Conservation (phyloP, 805 yeast genomes). For the Vanderwaltozyma yarrowii region DNA sequence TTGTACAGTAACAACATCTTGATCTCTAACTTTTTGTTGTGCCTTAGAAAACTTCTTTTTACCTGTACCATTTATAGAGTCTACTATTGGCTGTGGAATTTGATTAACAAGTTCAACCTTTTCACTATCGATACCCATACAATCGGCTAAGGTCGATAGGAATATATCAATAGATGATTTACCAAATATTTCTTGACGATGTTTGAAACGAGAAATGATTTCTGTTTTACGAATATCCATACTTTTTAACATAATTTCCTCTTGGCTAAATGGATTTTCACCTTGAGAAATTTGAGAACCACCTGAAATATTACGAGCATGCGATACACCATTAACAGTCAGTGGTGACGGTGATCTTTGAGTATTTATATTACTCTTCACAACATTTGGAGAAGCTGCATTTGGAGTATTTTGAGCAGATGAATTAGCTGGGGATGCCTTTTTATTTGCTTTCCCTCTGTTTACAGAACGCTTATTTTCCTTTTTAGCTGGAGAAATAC, state of each 20-base stretch:
- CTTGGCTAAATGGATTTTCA: constrained; percentile 23
- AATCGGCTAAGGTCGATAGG: constrained; percentile 25
- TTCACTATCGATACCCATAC: constrained; percentile 23
- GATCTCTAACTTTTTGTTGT: constrained; percentile 25
- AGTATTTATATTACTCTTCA: not conserved
- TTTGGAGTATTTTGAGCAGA: not conserved
- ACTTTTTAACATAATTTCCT: constrained; percentile 22
- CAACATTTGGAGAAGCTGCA: not conserved
- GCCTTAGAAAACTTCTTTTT: constrained; percentile 25
- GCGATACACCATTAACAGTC: constrained; percentile 1
- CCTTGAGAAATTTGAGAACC: constrained; percentile 1
- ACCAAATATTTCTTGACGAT: constrained; percentile 25
- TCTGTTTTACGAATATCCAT: constrained; percentile 24
- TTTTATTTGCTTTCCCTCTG: not conserved
- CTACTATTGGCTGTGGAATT: constrained; percentile 20
- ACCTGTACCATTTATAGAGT: constrained; percentile 26
- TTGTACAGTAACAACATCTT: constrained; percentile 19
- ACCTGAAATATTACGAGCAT: not conserved
- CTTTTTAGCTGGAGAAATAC: constrained; percentile 2
- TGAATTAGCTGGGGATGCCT: not conserved
- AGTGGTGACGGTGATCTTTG: constrained; percentile 3
- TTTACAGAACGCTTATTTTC: not conserved
- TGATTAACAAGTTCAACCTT: constrained; percentile 14
- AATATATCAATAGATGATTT: constrained; percentile 26
- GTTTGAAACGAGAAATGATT: constrained; percentile 26